phyloP scores from a whole-genome alignment of 1,284 basidiomycete species.

The Vanrija sp. region DNA sequence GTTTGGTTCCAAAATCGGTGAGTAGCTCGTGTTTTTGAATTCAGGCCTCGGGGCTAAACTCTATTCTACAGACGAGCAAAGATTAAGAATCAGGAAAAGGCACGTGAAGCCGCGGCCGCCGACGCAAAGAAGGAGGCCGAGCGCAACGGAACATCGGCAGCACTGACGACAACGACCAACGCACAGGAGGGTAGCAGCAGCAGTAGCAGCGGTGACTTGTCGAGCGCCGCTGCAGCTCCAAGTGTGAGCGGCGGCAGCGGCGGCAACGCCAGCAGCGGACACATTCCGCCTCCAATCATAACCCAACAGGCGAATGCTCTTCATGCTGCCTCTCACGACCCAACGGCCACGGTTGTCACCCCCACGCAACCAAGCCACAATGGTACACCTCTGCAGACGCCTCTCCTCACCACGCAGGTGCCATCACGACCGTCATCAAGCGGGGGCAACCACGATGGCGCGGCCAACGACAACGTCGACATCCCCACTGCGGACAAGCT shows the following conservation, averaged over 20 bases:
- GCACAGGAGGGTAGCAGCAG: not conserved
- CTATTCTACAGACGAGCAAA: slow-evolving; percentile 63
- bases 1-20: slow-evolving; percentile 92
- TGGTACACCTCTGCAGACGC: not conserved
- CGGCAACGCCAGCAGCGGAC: not conserved
- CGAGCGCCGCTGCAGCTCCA: not conserved
- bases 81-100: slow-evolving; percentile 60
- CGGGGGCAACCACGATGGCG: slow-evolving; percentile 1
- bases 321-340: not conserved
- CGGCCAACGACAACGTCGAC: no score
- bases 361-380: not conserved
- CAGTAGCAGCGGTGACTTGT: not conserved
- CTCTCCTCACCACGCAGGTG: not conserved
- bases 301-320: no score
- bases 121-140: slow-evolving; percentile 14
- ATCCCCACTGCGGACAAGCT: slow-evolving; percentile 15
- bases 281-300: not conserved
- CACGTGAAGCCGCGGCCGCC: slow-evolving; percentile 29
- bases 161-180: not conserved
- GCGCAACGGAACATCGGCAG: not conserved
- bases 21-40: slow-evolving; percentile 18
- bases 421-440: slow-evolving; percentile 3
- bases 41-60: not conserved
- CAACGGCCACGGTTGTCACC: not conserved
- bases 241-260: not conserved